phyloP scores from a whole-genome alignment of 768 basidiomycete species.

The Crucibulum laeve region DNA sequence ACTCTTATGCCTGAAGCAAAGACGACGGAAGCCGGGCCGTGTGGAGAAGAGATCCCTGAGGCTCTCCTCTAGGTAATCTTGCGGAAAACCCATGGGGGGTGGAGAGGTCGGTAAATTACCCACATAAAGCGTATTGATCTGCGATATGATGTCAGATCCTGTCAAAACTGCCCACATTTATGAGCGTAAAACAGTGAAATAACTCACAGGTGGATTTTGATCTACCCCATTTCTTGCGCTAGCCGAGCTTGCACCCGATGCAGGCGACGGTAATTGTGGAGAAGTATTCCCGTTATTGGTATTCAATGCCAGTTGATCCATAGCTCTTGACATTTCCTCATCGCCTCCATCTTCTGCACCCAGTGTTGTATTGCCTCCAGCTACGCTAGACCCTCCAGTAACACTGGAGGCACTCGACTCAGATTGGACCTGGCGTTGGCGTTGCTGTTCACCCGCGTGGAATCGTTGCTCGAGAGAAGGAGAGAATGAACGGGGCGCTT shows the following conservation, averaged over 20 bases:
- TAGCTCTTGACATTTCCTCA: constrained; percentile 30
- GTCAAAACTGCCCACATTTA: neutral
- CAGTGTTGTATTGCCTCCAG: constrained; percentile 12
- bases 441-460: constrained; percentile 7
- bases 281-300: constrained; percentile 55
- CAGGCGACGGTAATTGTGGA: constrained; percentile 75
- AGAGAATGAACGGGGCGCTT: neutral
- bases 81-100: constrained; percentile 64
- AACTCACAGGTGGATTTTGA: constrained; percentile 87
- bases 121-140: constrained; percentile 99
- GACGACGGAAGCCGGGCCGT: constrained; percentile 82
- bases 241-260: constrained; percentile 53
- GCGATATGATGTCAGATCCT: neutral
- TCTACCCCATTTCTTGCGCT: constrained; percentile 55
- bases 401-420: constrained; percentile 29
- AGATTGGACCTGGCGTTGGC: constrained; percentile 14
- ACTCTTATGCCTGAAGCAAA: constrained; percentile 94
- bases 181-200: constrained; percentile 5
- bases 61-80: constrained; percentile 82
- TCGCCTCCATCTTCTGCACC: constrained; percentile 16
- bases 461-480: constrained; percentile 9
- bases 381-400: constrained; percentile 16
- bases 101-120: constrained; percentile 89
- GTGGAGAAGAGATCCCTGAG: constrained; percentile 77
- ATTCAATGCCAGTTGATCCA: constrained; percentile 48